Conservation (phyloP, 140 eudicot species). For the Ambrosia hybrid region DNA sequence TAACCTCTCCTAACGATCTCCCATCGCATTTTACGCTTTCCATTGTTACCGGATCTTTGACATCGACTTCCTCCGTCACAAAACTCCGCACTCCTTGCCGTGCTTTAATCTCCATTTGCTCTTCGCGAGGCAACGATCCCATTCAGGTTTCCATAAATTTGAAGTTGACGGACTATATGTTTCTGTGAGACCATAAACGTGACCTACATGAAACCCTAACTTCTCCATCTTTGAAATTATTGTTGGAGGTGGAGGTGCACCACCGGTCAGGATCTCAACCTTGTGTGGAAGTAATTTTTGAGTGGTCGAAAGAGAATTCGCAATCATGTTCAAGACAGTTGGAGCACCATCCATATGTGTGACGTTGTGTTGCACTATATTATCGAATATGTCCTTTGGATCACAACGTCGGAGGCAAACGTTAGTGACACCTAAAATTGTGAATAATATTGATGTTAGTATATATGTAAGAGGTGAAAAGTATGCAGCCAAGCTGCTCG, state of each 20-base stretch:
- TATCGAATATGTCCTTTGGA: conserved; percentile 29
- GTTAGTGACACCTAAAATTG: conserved; percentile 35
- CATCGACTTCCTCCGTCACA: conserved; percentile 35
- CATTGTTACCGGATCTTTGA: conserved; percentile 35
- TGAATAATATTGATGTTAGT: background rate
- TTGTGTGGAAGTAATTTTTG: conserved; percentile 32
- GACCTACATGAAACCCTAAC: conserved; percentile 38
- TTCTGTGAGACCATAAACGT: conserved; percentile 44
- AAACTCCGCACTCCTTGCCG: conserved; percentile 44
- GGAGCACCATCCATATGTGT: conserved; percentile 52
- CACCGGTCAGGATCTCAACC: conserved; percentile 45
- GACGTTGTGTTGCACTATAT: conserved; percentile 29
- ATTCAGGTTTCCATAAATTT: conserved; percentile 44
- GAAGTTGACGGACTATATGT: conserved; percentile 34
- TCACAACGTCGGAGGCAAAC: conserved; percentile 27
- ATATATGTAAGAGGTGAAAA: too few species aligned
- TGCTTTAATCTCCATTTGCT: conserved; percentile 34
- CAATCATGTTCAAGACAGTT: conserved; percentile 42
- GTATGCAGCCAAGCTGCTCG: too few species aligned
- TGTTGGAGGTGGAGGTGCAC: conserved; percentile 46
- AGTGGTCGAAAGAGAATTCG: background rate
- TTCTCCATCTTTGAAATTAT: conserved; percentile 31
- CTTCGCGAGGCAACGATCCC: conserved; percentile 39
- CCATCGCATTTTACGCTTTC: conserved; percentile 40
- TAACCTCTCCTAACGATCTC: conserved; percentile 38